Conservation (phyloP, 1,284 basidiomycete genomes). For the Athelia sp. region DNA sequence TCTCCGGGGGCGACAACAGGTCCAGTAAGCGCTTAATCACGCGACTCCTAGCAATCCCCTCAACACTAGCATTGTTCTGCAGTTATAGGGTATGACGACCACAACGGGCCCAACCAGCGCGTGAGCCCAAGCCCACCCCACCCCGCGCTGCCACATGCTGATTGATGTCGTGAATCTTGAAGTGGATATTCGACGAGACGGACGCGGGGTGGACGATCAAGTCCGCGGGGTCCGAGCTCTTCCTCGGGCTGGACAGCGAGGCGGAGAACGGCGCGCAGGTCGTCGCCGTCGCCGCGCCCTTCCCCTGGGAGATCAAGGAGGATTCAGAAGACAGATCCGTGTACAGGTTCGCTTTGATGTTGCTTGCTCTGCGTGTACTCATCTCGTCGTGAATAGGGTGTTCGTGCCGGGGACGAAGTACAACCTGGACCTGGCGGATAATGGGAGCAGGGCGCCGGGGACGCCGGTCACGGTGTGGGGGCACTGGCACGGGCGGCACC, state of each 20-base stretch:
- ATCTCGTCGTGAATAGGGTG: too few relatives aligned
- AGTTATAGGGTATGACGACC: constrained; percentile 47
- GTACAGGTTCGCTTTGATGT: constrained; percentile 29
- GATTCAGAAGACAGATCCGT: constrained; percentile 26
- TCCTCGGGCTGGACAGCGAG: constrained; percentile 32
- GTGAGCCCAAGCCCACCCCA: constrained; percentile 22
- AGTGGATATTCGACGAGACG: constrained; percentile 45
- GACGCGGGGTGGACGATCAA: constrained; percentile 37
- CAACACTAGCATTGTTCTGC: neutral
- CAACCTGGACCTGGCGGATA: neutral
- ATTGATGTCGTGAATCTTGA: too few relatives aligned
- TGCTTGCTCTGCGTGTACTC: too few relatives aligned
- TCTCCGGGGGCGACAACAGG: constrained; percentile 44
- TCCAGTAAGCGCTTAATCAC: constrained; percentile 35
- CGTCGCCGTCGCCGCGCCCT: constrained; percentile 27
- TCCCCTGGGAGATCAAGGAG: constrained; percentile 38
- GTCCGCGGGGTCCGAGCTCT: constrained; percentile 30
- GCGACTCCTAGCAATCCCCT: neutral
- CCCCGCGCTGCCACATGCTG: too few relatives aligned
- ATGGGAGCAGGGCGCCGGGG: too few relatives aligned
- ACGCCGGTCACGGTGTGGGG: too few relatives aligned
- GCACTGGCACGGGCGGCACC: too few relatives aligned
- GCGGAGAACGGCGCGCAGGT: constrained; percentile 27
- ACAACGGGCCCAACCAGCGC: constrained; percentile 44
- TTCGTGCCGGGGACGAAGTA: constrained; percentile 12